phyloP scores from a whole-genome alignment of 2,329 filamentous ascomycete genomes.

The Penicillium vulpinum region DNA sequence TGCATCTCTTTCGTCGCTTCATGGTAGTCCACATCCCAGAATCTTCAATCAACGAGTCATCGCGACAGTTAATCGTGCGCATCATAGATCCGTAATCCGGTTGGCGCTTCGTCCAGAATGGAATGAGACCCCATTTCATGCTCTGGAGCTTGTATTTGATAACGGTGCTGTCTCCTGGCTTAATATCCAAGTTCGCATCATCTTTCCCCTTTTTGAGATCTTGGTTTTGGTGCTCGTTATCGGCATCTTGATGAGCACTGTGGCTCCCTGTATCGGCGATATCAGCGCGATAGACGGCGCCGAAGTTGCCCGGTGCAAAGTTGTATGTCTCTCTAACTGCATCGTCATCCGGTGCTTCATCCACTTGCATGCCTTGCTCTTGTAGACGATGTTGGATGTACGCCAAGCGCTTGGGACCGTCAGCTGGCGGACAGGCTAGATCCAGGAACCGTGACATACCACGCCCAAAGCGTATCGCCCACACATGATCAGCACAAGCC shows the following conservation, averaged over 20 bases:
- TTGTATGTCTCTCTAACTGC: conserved; percentile 78
- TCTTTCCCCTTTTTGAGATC: conserved; percentile 12
- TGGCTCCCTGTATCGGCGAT: conserved; percentile 58
- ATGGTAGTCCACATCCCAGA: conserved; percentile 89
- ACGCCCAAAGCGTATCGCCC: conserved; percentile 66
- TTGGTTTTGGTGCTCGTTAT: conserved; percentile 12
- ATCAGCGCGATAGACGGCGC: conserved; percentile 81
- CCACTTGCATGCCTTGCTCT: conserved; percentile 70
- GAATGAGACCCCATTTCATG: conserved; percentile 96
- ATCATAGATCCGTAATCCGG: conserved; percentile 75
- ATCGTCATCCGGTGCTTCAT: conserved; percentile 71
- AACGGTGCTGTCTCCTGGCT: conserved; percentile 25
- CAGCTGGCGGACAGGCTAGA: conserved; percentile 4
- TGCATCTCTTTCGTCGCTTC: conserved; percentile 84
- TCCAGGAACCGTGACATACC: conserved; percentile 45
- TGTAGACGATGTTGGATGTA: conserved; percentile 73
- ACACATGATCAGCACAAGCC: conserved; percentile 55
- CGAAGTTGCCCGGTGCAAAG: conserved; percentile 84
- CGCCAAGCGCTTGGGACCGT: conserved; percentile 63
- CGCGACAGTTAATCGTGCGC: conserved; percentile 92
- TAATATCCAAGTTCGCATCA: conserved; percentile 15
- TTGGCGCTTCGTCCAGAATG: conserved; percentile 86
- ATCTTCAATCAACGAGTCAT: conserved; percentile 75
- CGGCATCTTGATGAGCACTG: conserved; percentile 23
- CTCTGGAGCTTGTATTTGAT: conserved; percentile 77